These are phyloP conservation scores for Cryptococcus sp. DNA, from an alignment of 1,284 basidiomycete species.

Conservation along the genomic window DNA sequence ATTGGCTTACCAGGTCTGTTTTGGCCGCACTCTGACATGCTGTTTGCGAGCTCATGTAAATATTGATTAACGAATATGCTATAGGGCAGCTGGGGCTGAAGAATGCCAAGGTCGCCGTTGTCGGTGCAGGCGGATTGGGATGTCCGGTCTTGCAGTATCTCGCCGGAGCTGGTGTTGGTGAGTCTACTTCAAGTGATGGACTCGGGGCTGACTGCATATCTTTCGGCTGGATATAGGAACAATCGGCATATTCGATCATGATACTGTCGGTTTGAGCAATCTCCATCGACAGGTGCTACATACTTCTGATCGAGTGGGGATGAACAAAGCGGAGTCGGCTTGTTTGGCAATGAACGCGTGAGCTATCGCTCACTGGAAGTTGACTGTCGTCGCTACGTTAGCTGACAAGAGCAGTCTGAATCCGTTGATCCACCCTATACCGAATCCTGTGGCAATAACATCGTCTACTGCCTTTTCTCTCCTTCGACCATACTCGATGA, in stretches of 20 bases:
- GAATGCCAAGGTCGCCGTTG: slow-evolving; percentile 73
- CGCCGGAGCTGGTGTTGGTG: slow-evolving; percentile 86
- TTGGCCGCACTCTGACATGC: neutral
- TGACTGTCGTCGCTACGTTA: neutral
- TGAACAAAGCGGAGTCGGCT: slow-evolving; percentile 81
- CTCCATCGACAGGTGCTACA: slow-evolving; percentile 93
- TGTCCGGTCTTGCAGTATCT: slow-evolving; percentile 95
- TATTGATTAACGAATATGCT: neutral
- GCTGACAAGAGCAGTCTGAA: slow-evolving; percentile 62
- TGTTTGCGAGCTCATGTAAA: neutral
- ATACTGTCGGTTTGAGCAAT: slow-evolving; percentile 87
- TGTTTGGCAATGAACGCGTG: slow-evolving; percentile 66
- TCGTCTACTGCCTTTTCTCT: slow-evolving; percentile 64
- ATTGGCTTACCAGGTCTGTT: slow-evolving; percentile 76
- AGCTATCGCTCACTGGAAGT: neutral
- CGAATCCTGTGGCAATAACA: slow-evolving; percentile 60
- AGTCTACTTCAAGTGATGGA: slow-evolving; percentile 25
- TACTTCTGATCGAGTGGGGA: slow-evolving; percentile 73
- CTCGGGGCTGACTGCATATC: too few relatives aligned
- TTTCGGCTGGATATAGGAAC: slow-evolving; percentile 20
- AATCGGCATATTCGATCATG: slow-evolving; percentile 88
- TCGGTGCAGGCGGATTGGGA: slow-evolving; percentile 94
- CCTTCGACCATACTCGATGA: slow-evolving; percentile 68
- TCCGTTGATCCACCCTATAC: slow-evolving; percentile 62
- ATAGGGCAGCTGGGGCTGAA: slow-evolving; percentile 82